Percentiles rank a stretch among this genome's conserved stretches.
Evolutionary conservation across 768 basidiomycete genomes (phyloP).

Genomic region (Mrakia frigida): DNA sequence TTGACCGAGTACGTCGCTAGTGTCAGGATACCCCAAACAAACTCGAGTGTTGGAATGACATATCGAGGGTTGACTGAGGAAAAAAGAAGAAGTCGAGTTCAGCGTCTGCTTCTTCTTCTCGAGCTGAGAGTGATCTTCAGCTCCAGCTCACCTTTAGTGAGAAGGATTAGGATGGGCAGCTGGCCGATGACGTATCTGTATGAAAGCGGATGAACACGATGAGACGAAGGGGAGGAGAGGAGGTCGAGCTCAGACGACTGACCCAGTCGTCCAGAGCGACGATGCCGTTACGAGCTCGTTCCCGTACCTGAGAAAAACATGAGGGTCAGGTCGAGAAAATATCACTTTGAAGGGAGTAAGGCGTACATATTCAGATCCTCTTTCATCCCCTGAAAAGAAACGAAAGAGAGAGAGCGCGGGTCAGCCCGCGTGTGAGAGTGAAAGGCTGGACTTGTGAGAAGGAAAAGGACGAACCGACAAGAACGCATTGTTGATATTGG

Average conservation of each 20-base stretch:
- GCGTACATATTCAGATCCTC: constrained; percentile 35
- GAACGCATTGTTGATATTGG: constrained; percentile 19
- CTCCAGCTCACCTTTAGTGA: constrained; percentile 31
- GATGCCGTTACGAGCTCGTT: constrained; percentile 35
- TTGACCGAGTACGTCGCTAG: constrained; percentile 39
- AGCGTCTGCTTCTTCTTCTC: no score
- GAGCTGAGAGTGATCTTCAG: no score
- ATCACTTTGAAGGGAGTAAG: background rate
- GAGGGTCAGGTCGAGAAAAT: background rate
- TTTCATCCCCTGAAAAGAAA: constrained; percentile 36
- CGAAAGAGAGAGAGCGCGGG: no score
- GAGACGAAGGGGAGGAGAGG: background rate
- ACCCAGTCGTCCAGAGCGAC: constrained; percentile 39
- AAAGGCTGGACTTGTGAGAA: background rate
- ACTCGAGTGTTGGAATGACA: constrained; percentile 37
- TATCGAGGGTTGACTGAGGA: constrained; percentile 37
- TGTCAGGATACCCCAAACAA: constrained; percentile 40
- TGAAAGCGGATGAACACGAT: constrained; percentile 3
- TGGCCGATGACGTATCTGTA: constrained; percentile 22
- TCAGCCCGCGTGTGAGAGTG: constrained; percentile 2
- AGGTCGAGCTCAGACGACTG: background rate
- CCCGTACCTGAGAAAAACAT: constrained; percentile 31
- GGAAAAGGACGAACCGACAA: background rate
- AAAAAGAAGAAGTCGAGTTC: background rate
- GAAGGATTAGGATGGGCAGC: constrained; percentile 37